Base-by-base conservation (phyloP, 2,329 filamentous ascomycete species). In the Cryphonectria radicalis region DNA sequence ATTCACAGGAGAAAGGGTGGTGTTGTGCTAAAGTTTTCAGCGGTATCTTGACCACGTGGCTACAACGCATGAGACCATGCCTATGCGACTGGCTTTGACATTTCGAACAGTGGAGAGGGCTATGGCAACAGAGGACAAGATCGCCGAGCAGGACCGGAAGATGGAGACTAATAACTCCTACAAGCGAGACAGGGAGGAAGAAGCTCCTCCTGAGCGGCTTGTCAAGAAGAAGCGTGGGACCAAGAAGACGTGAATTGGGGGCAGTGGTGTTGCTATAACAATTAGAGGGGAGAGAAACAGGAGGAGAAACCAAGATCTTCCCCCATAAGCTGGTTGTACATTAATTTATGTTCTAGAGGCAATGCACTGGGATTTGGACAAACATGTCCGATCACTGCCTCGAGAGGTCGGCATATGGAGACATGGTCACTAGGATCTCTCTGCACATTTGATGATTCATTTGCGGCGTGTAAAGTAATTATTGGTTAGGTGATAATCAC, bases 51-150 rank as follows among this genome's bases (percentile, higher is more conserved):
- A 69, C 22, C 50, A 60, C 22, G 50, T 25, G 1, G 57, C 57
- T 4, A 22, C 25, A 1, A 62, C 66, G 50, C 62, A 69, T 4
- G 46, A 42, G 25, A 8, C 19, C 19, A 65, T 50, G 35, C 62
- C 67, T 1, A 46, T 69, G 67, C 60, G 67, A 14, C 63, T 69
- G 25, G 67, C 67, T 13, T 13, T 69, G n/a, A 69, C 62, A 60
- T 42, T 69, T 10, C 67, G 67, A 3, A 37, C 57, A 4, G 28
- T 60, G 13, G 28, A 35, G 57, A 8, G 32, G 57, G 2, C 8
- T 10, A 35, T 60, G 57, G 57, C 57, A 4, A 19, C 57, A 22
- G 32, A 60, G 28, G 17, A 28, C 14, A 37, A 11, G 57, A 22
- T 35, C 3, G 57, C 28, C 8, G 57, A 60, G 17, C 32, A 37